phyloP scores from a whole-genome alignment of 2,329 filamentous ascomycete genomes.

The Thelonectria olida region DNA sequence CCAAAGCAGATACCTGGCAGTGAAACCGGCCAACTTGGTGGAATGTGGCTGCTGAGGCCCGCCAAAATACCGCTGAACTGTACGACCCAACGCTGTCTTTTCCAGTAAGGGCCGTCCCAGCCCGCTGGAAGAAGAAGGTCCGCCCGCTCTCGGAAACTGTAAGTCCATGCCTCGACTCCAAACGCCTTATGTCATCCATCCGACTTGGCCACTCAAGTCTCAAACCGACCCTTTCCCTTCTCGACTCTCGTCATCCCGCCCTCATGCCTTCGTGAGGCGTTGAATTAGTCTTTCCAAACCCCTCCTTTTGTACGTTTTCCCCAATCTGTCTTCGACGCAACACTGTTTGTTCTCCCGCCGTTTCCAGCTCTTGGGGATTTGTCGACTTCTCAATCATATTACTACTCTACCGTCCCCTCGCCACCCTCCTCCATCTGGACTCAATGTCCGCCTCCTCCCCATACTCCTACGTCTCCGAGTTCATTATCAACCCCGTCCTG shows the following conservation, averaged over 20 bases:
- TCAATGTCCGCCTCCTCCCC: conserved; percentile 56
- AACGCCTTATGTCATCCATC: conserved; percentile 42
- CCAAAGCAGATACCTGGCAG: not conserved
- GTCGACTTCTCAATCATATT: not conserved
- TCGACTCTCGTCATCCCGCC: conserved; percentile 36
- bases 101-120: conserved; percentile 22
- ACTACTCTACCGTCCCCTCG: conserved; percentile 10
- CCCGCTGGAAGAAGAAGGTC: conserved; percentile 31
- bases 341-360: not conserved
- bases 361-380: conserved; percentile 1
- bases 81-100: conserved; percentile 10
- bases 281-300: conserved; percentile 4
- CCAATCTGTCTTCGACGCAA: not conserved
- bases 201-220: conserved; percentile 21
- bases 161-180: conserved; percentile 23
- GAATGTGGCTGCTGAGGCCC: not conserved
- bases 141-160: conserved; percentile 31
- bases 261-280: conserved; percentile 24
- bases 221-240: conserved; percentile 24
- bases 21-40: not conserved
- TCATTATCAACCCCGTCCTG: conserved; percentile 72
- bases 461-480: conserved; percentile 67
- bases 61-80: conserved; percentile 1
- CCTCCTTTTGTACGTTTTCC: conserved; percentile 1
- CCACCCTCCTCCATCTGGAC: conserved; percentile 24